phyloP scores from a whole-genome alignment of 805 yeast genomes.

The Maudiozyma pseudohumilis region DNA sequence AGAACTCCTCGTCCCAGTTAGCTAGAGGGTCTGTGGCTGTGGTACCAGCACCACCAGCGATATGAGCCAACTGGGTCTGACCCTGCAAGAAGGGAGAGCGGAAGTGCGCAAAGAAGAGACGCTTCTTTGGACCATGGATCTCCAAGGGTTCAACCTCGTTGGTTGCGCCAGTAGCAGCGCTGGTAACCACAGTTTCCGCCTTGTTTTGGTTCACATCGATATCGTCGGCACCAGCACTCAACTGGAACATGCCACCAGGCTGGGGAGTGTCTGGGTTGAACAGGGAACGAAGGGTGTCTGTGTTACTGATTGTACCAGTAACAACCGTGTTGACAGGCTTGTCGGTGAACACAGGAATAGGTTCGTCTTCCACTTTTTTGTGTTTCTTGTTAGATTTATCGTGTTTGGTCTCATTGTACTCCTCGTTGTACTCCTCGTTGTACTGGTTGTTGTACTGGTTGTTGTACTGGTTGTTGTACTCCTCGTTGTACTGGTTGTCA shows the following conservation, averaged over 20 bases:
- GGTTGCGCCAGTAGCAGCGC: neutral
- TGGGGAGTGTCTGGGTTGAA: conserved; percentile 35
- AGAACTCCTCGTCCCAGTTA: conserved; percentile 67
- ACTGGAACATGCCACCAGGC: conserved; percentile 33
- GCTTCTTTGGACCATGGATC: conserved; percentile 25
- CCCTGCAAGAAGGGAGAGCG: conserved; percentile 82
- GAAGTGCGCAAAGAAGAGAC: conserved; percentile 72
- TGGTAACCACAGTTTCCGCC: conserved; percentile 33
- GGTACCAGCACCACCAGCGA: conserved; percentile 20
- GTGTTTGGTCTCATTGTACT: neutral
- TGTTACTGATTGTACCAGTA: conserved; percentile 33
- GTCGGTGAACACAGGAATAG: conserved; percentile 45
- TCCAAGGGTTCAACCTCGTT: conserved; percentile 5
- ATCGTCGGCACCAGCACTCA: conserved; percentile 39
- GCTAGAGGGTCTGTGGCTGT: conserved; percentile 31
- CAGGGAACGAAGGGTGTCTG: conserved; percentile 54
- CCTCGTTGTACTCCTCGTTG: conserved; percentile 1
- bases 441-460: neutral
- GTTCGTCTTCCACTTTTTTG: conserved; percentile 32
- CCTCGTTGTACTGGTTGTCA: neutral
- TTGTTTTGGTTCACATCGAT: conserved; percentile 27
- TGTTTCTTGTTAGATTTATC: neutral
- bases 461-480: neutral
- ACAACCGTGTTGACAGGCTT: conserved; percentile 6
- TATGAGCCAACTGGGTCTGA: conserved; percentile 67